Evolutionary conservation across 2,329 filamentous ascomycete genomes (phyloP), one percentile per base, ranked within the genome.

Genomic region (Aspergillus sp.): DNA sequence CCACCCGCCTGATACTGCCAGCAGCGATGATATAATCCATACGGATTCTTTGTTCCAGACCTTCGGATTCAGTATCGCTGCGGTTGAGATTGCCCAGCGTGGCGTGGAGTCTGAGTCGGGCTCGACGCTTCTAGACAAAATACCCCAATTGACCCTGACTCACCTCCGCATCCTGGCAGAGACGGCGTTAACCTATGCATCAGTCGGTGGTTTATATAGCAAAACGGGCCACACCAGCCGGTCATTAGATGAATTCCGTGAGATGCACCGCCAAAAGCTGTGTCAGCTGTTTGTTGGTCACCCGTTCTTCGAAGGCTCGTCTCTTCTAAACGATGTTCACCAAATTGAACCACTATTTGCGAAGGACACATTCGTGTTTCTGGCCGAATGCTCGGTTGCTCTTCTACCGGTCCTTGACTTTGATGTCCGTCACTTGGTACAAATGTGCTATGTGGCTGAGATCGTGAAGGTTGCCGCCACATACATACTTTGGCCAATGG

Each of bases 21-120:
- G 66, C 17, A 70, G 68, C 9, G 80, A 83, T 44, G 82, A 84
- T 45, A 66, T 82, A 57, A 77, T 80, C 1, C 72, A 81, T 58
- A 78, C 78, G 1, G 75, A 76, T 60, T 72, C 71, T 4, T 58
- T 79, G 49, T 73, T 77, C 55, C 72, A 71, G 57, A 77, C 67
- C 59, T 86, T 97, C 14, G 93, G 91, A 2, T 91, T 87, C 70
- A 93, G 93, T 0, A 92, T 99, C 58, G 88, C 92, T 8, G 87
- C 92, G 0, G 87, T 90, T 4, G 95, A 99, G 76, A 96, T 98
- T 63, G 88, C 93, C 62, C 92, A 97, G 72, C 89, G 95, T 66
- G 95, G 95, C 6, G 81, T 91, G 3, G 89, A 91, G 65, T 86
- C 87, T 21, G 85, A 89, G 62, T 83, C 85, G 47, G 88, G 90